Base-by-base conservation (phyloP, 1,284 basidiomycete genomes). In the Phlebopus sp. region DNA sequence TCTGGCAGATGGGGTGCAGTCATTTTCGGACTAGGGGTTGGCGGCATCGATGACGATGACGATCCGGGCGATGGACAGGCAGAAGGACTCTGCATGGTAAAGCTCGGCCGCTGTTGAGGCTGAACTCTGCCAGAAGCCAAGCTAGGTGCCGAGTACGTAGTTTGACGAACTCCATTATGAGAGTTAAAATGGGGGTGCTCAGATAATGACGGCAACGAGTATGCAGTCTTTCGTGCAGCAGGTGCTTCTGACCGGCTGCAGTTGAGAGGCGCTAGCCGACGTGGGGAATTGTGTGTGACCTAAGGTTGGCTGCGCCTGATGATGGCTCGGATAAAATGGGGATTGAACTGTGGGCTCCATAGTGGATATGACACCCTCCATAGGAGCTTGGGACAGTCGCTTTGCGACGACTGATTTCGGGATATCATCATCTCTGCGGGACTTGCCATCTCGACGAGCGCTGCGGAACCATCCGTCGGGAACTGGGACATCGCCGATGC, bases 391-490 rank as follows among this genome's bases (percentile, higher is more conserved):
- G 21, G 63, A 60, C 51, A 69, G 59, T 52, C 62, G 65, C 45
- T 65, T 69, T 47, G 63, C 62, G 17, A 68, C 55, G 43, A 67
- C 63, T 27, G 66, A 64, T 54, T 69, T 65, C 14, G 63, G 65
- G 11, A 69, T 70, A 59, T 74, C 71, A 48, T 83, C 80, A 27
- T 79, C 77, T 49, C 81, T 75, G 53, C 75, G 71, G 61, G 67
- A 67, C 62, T 86, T 86, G 44, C 75, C 78, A 44, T 84, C 78
- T 44, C 86, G 77, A 39, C 63, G 63, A 36, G 87, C 85, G 64
- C 84, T 87, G 59, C 77, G 76, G 69, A 89, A 90, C 75, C 81
- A 81, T 13, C 84, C 84, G 42, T 86, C 82, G 37, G 86, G 87
- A 15, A 89, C 81, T 31, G 66, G 62, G 18, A 81, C 67, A 62